Base-by-base conservation (phyloP, 2,329 filamentous ascomycete genomes). In the Nemania abortiva region DNA sequence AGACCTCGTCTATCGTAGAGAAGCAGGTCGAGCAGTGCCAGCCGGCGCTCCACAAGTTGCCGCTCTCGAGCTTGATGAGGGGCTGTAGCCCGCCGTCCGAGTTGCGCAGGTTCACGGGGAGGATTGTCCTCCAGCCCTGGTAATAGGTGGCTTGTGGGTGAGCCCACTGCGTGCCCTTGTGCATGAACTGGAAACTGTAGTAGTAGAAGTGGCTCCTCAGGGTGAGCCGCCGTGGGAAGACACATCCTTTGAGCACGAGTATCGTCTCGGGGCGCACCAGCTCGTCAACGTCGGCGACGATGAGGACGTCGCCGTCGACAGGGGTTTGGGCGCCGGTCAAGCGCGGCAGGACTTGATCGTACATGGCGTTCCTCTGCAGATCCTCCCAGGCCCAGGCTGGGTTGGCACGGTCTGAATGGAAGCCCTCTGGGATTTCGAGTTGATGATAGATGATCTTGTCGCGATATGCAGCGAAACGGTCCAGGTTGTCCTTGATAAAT, bases 21-120 rank as follows among this genome's bases (percentile, higher is more conserved):
- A 89, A 89, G 79, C 89, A 90, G 64, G 82, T 86, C 59, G 86
- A 88, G 81, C 88, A 91, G 77, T 90, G 88, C 89, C 89, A 91
- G 45, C 70, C 70, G 7, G 70, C 65, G 52, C 65, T 72, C 70
- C 70, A 72, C 34, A 72, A 39, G 34, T 72, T 80, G 7, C 79
- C 82, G 70, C 82, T 82, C 69, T 87, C 83, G 50, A 79, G 77
- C 42, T 78, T 77, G 37, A 82, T 79, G 1, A 81, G 69, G 1
- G 82, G 75, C 50, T 79, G 79, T 4, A 81, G 55, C 3, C 82
- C 82, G 53, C 82, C 81, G 62, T 84, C 82, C 50, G 83, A 81
- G 70, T 82, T 82, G 27, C 88, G 85, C 59, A 90, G 80, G 72
- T 88, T 83, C 29, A 83, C 82, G 0, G 88, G 89, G 22, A 79